Conservation (phyloP, 495 filamentous ascomycete genomes). For the Peziza echinospora region DNA sequence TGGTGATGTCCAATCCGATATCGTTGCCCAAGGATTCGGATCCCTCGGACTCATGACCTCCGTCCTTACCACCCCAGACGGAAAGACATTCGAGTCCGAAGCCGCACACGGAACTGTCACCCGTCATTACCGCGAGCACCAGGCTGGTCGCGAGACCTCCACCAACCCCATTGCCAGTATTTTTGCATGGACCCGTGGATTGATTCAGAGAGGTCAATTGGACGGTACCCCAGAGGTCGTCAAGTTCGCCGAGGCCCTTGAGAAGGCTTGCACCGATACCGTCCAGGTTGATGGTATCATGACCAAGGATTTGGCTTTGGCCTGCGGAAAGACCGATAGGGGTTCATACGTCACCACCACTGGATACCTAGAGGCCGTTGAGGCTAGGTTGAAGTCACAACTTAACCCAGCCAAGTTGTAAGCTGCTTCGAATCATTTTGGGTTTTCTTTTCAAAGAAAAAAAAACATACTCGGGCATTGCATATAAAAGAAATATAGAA, state of each 20-base stretch:
- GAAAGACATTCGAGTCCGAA: conserved; percentile 90
- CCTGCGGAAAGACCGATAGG: conserved; percentile 64
- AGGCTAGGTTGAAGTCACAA: conserved; percentile 60
- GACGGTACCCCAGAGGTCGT: conserved; percentile 76
- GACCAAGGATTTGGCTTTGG: conserved; percentile 93
- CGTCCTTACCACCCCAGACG: conserved; percentile 82
- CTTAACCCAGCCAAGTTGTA: no score
- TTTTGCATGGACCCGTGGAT: conserved; percentile 93
- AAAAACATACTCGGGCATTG: no score
- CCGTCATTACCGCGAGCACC: conserved; percentile 94
- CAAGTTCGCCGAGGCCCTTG: conserved; percentile 70
- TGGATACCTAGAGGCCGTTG: conserved; percentile 76
- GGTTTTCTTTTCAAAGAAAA: no score
- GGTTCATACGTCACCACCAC: conserved; percentile 70
- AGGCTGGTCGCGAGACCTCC: conserved; percentile 87
- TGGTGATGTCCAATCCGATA: conserved; percentile 95
- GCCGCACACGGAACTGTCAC: conserved; percentile 97
- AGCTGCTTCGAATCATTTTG: no score
- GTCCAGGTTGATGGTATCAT: conserved; percentile 88
- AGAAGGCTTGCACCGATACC: conserved; percentile 83
- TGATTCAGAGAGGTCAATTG: conserved; percentile 77
- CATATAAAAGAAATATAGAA: no score
- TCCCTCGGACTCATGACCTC: conserved; percentile 97
- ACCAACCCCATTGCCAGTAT: conserved; percentile 98
- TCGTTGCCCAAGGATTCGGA: conserved; percentile 93